These are phyloP conservation scores for Carex kokanica DNA, from an alignment of 176 grass and related monocot species.

Conservation along the genomic window DNA sequence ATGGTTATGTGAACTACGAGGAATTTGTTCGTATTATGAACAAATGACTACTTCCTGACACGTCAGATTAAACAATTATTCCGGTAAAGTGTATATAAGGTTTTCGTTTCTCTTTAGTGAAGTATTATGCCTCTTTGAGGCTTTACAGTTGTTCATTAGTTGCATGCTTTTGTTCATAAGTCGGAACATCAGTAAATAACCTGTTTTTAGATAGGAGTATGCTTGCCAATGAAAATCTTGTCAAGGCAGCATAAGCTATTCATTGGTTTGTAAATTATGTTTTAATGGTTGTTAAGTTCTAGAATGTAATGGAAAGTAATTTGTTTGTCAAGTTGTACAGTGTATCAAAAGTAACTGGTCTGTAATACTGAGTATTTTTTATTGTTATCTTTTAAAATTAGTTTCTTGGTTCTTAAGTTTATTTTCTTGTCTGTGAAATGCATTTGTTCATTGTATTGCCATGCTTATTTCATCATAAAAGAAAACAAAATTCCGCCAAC, in stretches of 20 bases:
- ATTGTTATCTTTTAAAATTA: background rate
- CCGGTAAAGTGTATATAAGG: background rate
- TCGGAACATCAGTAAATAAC: background rate
- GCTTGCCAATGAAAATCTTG: too few relatives aligned
- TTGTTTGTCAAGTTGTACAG: background rate
- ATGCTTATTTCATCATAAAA: background rate
- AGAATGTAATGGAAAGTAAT: background rate
- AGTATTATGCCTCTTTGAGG: background rate
- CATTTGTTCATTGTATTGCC: background rate
- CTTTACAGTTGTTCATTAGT: background rate
- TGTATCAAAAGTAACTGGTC: background rate
- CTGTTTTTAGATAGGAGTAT: background rate
- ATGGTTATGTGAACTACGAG: constrained; percentile 58
- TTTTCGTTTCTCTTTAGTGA: background rate
- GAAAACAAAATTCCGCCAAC: background rate
- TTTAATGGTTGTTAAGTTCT: background rate
- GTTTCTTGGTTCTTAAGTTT: background rate
- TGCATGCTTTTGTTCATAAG: constrained; percentile 13
- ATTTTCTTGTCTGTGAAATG: background rate
- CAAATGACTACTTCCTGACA: constrained; percentile 29
- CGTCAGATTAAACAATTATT: constrained; percentile 27
- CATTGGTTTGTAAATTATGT: background rate
- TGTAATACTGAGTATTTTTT: background rate
- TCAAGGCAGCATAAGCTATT: background rate
- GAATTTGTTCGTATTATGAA: constrained; percentile 75